Evolutionary conservation across 2,329 filamentous ascomycete species (phyloP).

Genomic region (Colletotrichum sidae): DNA sequence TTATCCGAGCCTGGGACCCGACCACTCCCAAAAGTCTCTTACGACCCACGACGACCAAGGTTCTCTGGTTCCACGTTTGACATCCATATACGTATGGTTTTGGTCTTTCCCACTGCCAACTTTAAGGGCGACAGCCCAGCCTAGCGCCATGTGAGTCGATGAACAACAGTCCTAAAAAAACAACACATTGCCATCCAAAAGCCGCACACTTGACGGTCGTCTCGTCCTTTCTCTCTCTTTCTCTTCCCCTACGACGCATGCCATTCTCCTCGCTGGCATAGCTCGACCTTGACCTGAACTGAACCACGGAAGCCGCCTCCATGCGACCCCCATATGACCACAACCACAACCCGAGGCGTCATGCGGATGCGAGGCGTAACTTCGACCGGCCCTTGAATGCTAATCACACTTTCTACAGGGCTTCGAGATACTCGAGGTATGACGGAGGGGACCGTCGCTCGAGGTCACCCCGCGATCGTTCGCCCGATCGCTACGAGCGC

Average conservation of each 20-base stretch:
- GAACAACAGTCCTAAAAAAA: slow-evolving; percentile 17
- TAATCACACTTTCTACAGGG: slow-evolving; percentile 50
- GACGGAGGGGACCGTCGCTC: slow-evolving; percentile 69
- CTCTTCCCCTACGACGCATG: slow-evolving; percentile 18
- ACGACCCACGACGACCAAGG: slow-evolving; percentile 36
- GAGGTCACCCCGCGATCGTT: slow-evolving; percentile 75
- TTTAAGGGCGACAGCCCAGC: slow-evolving; percentile 38
- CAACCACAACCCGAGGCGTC: slow-evolving; percentile 12
- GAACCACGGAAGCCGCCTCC: slow-evolving; percentile 10
- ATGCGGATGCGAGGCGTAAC: slow-evolving; percentile 31
- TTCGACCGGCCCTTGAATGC: slow-evolving; percentile 27
- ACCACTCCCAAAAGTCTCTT: slow-evolving; percentile 35
- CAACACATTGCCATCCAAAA: not conserved
- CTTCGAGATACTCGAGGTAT: slow-evolving; percentile 70
- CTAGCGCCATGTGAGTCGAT: slow-evolving; percentile 39
- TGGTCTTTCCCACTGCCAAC: slow-evolving; percentile 34
- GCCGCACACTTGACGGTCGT: too few species aligned
- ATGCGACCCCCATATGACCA: slow-evolving; percentile 34
- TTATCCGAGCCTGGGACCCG: slow-evolving; percentile 37
- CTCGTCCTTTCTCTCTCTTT: not conserved
- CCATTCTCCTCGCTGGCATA: slow-evolving; percentile 10
- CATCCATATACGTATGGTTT: slow-evolving; percentile 37
- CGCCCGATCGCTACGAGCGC: slow-evolving; percentile 73
- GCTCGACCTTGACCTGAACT: not conserved
- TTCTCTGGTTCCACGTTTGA: slow-evolving; percentile 37